A percentile compares a stretch with the other conserved stretches of the same genome.
Evolutionary conservation across 2,329 filamentous ascomycete genomes (phyloP).

Genomic region (Xylariaceae sp.): DNA sequence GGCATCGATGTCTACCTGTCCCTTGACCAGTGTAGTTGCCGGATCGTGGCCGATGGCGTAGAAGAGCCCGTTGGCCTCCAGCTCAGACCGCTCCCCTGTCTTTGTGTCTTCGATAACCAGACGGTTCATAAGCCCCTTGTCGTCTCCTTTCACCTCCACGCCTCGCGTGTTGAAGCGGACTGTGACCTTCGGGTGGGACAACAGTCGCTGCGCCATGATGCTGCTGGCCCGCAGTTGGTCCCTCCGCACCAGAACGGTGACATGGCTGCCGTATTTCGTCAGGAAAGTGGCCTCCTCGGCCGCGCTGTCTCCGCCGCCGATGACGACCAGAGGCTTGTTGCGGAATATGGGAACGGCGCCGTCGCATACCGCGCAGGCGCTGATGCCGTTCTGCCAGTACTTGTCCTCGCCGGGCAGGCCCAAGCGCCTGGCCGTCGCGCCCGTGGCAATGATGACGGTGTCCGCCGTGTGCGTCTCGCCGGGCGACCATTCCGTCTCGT

Average conservation of each 20-base stretch:
- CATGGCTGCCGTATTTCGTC: conserved; percentile 95
- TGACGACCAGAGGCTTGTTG: conserved; percentile 92
- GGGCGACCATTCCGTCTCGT: conserved; percentile 88
- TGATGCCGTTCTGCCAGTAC: conserved; percentile 98
- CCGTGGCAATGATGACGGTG: conserved; percentile 90
- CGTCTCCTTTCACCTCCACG: conserved; percentile 81
- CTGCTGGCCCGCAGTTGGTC: conserved; percentile 85
- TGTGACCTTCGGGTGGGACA: conserved; percentile 85
- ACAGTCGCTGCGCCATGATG: conserved; percentile 86
- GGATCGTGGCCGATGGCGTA: conserved; percentile 98
- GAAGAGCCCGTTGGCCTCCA: conserved; percentile 90
- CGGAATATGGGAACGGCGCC: conserved; percentile 97
- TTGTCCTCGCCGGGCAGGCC: conserved; percentile 85
- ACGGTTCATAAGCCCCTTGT: conserved; percentile 85
- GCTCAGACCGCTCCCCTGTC: conserved; percentile 76
- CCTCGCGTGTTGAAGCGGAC: conserved; percentile 84
- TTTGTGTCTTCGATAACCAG: conserved; percentile 79
- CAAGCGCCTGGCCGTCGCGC: conserved; percentile 85
- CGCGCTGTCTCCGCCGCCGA: conserved; percentile 94
- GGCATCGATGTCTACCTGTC: conserved; percentile 81
- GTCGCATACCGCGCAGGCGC: conserved; percentile 95
- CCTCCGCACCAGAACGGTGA: conserved; percentile 88
- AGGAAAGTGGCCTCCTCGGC: conserved; percentile 97
- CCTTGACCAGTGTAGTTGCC: conserved; percentile 87
- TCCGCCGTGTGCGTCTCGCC: conserved; percentile 86